Evolutionary conservation across 164 flowering plant species (phyloP), one percentile per base, ranked within the genome.

Genomic region (Kalanchoe fedtschenkoi): DNA sequence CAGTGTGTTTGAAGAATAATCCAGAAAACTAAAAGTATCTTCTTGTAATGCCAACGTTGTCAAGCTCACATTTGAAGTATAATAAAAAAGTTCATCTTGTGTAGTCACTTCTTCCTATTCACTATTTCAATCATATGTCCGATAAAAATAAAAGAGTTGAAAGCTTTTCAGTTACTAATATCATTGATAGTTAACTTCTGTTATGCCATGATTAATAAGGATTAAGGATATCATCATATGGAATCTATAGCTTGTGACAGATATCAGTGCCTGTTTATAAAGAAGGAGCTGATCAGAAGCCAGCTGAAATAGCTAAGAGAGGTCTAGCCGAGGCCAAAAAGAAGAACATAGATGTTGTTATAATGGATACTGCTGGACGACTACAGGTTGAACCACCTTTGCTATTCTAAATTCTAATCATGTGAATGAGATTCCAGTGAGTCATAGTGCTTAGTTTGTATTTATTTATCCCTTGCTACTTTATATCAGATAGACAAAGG

Each of bases 281-380:
- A 65, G 93, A 81, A 65, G 98, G 98, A 59, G 84, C 95, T 65
- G 91, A 81, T 5, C 72, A 79, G 63, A 88, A 86, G 72, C 98
- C 98, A 62, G 77, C 98, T 72, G 82, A 84, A 35, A 93, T 93
- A 72, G 98, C 98, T 64, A 80, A 66, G 69, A 82, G 76, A 78
- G 98, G 96, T 75, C 68, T 93, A 44, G 69, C 72, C 29, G 98
- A 93, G 80, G 95, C 95, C 64, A 86, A 74, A 71, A 83, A 79
- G 80, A 81, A 85, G 74, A 85, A 80, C 24, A 67, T 74, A 17
- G 96, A 89, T 81, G 98, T 89, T 57, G 95, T 93, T 62, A 86
- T 93, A 58, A 83, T 93, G 78, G 97, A 93, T 75, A 93, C 98
- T 65, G 98, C 98, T 58, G 98, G 98, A 69, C 85, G 98, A 73